A percentile compares a stretch with the other conserved stretches of the same genome.
These are phyloP conservation scores for Penicillium thymicola DNA, from an alignment of 2,329 filamentous ascomycete species.

Conservation along the genomic window DNA sequence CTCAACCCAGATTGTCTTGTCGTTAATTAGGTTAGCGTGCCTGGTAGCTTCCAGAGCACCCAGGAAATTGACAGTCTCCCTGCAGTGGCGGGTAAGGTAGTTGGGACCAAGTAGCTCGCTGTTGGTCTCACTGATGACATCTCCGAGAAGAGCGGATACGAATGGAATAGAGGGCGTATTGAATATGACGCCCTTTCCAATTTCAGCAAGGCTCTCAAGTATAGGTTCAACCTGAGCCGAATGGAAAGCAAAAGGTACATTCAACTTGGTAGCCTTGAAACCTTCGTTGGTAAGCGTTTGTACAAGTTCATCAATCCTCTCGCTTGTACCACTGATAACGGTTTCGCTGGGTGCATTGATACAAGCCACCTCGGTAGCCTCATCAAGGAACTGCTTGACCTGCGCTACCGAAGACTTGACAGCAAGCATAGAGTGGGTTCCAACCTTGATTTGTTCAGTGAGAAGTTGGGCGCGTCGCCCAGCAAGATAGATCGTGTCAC, in stretches of 20 bases:
- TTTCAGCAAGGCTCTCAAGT: constrained; percentile 39
- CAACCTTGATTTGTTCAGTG: constrained; percentile 38
- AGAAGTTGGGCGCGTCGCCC: constrained; percentile 50
- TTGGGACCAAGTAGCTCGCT: constrained; percentile 34
- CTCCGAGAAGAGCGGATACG: constrained; percentile 46
- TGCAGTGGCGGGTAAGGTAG: constrained; percentile 43
- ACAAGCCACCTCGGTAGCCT: constrained; percentile 37
- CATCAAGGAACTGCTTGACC: constrained; percentile 31
- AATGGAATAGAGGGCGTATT: constrained; percentile 42
- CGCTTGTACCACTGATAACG: constrained; percentile 40
- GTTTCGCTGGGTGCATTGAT: constrained; percentile 46
- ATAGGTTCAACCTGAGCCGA: constrained; percentile 48
- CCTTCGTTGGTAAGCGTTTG: constrained; percentile 35
- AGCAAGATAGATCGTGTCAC: constrained; percentile 60
- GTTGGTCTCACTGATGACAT: constrained; percentile 39
- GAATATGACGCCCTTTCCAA: constrained; percentile 39
- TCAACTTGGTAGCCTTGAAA: constrained; percentile 42
- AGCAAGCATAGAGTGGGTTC: constrained; percentile 47
- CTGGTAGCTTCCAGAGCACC: constrained; percentile 41
- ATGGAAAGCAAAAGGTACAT: constrained; percentile 48
- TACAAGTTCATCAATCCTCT: constrained; percentile 37
- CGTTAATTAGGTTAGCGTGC: constrained; percentile 52
- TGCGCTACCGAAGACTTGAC: constrained; percentile 39
- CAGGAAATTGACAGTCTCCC: constrained; percentile 48
- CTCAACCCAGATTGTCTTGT: constrained; percentile 71